Percentiles rank a stretch among this genome's conserved stretches.
phyloP scores from a whole-genome alignment of 139 green algal species.

The Coccomyxa sp. region DNA sequence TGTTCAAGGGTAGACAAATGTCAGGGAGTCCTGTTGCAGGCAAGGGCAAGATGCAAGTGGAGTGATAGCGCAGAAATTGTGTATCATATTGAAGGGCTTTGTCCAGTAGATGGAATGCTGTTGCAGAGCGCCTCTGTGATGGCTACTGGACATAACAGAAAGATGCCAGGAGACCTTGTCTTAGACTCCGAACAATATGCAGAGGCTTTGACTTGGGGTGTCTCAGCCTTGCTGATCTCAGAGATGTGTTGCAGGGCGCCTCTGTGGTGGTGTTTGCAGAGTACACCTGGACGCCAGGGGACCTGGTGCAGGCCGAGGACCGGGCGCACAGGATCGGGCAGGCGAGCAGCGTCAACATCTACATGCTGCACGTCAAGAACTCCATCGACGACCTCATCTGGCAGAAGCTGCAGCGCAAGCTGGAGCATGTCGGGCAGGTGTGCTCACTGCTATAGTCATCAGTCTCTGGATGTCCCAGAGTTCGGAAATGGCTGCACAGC shows the following conservation, averaged over 20 bases:
- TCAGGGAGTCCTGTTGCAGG: too few relatives aligned
- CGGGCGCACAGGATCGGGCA: conserved; percentile 65
- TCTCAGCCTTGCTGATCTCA: not conserved
- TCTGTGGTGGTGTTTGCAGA: conserved; percentile 63
- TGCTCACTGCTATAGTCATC: conserved; percentile 26
- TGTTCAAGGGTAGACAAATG: too few relatives aligned
- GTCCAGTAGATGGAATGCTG: not conserved
- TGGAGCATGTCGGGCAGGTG: conserved; percentile 70
- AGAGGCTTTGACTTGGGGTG: not conserved
- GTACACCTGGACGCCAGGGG: conserved; percentile 52
- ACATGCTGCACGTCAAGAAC: conserved; percentile 66
- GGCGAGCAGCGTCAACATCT: conserved; percentile 59
- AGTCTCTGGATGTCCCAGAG: not conserved
- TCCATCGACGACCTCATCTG: conserved; percentile 91
- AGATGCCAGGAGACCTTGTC: not conserved
- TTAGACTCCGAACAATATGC: not conserved
- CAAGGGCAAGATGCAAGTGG: too few relatives aligned
- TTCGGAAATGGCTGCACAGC: not conserved
- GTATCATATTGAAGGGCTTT: not conserved
- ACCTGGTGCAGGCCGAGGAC: conserved; percentile 63
- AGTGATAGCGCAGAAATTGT: too few relatives aligned
- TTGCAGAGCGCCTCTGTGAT: not conserved
- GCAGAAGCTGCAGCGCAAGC: conserved; percentile 53
- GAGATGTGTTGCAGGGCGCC: conserved; percentile 10
- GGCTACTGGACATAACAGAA: not conserved